phyloP scores from a whole-genome alignment of 768 basidiomycete genomes.

The Kwoniella heveanensis region DNA sequence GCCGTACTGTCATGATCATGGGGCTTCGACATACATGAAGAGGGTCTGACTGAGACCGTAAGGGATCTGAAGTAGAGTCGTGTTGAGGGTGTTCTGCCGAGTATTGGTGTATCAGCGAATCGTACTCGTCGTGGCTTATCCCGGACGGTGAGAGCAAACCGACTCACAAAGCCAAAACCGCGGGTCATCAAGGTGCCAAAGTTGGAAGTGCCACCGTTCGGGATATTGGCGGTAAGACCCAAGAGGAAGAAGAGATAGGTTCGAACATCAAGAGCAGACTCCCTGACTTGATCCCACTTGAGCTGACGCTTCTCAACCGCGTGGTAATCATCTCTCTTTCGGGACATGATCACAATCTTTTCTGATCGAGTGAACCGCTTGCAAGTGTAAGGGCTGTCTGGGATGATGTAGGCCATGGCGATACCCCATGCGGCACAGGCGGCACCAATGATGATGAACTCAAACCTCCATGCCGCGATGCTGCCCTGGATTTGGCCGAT shows the following conservation, averaged over 20 bases:
- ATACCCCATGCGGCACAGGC: slow-evolving; percentile 43
- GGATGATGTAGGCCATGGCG: slow-evolving; percentile 41
- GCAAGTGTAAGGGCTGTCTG: slow-evolving; percentile 44
- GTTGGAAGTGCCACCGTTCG: slow-evolving; percentile 30
- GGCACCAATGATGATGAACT: slow-evolving; percentile 53
- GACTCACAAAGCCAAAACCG: slow-evolving; percentile 15
- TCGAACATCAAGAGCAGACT: slow-evolving; percentile 28
- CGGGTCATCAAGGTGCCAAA: slow-evolving; percentile 16
- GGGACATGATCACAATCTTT: slow-evolving; percentile 40
- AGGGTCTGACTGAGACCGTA: slow-evolving; percentile 17
- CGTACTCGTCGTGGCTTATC: too few relatives aligned
- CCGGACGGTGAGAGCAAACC: too few relatives aligned
- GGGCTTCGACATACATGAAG: slow-evolving; percentile 8
- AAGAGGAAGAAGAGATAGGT: slow-evolving; percentile 41
- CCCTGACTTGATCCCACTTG: slow-evolving; percentile 35
- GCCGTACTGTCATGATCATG: too few relatives aligned
- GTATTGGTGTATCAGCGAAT: too few relatives aligned
- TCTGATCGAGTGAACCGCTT: slow-evolving; percentile 43
- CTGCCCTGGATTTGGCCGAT: slow-evolving; percentile 36
- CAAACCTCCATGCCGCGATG: slow-evolving; percentile 48
- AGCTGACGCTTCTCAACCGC: slow-evolving; percentile 31
- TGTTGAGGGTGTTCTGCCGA: slow-evolving; percentile 10
- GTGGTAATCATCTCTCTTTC: slow-evolving; percentile 41
- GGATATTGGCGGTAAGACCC: slow-evolving; percentile 31
- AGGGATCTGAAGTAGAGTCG: slow-evolving; percentile 17